Base-by-base conservation (phyloP, 768 basidiomycete species). In the Lactarius indigo region DNA sequence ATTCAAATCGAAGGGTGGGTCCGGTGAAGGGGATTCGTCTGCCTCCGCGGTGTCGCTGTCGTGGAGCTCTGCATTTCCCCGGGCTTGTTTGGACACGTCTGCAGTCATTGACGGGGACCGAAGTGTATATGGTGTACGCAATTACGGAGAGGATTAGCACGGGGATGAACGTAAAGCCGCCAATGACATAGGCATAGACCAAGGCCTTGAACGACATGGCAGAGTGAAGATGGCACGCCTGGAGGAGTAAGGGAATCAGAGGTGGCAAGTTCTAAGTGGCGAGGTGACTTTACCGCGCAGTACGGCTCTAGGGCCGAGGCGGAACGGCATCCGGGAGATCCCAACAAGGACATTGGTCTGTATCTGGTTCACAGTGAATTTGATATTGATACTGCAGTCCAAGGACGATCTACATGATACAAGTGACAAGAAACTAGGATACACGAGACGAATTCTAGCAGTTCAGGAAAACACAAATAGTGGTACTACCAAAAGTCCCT, bases 161-260 rank as follows among this genome's bases (percentile, higher is more conserved):
- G 23, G 96, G 96, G 64, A 97, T 79, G 76, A 96, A 91, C 2
- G 96, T 96, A 69, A 97, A 67, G 54, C 94, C 96, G 62, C 96
- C 96, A 54, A 97, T 80, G 66, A 97, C 78, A 77, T 97, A 97
- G 39, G 90, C 90, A 74, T 96, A 88, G 68, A 93, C 71, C 59
- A 94, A 77, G 2, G 89, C 84, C 73, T 83, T 87, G 71, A 92
- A 74, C 64, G 83, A 84, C 91, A 92, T 91, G 74, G 69, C 37
- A 42, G 65, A 37, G 56, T 50, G 35, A 62, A 69, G 62, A 64
- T 35, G 58, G 31, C 58, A 60, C 63, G 35, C 65, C 61, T 52
- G 18, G 50, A 35, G 28, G 47, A 42, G 12, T 17, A 20, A 44
- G 30, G 26, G 30, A 26, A 54, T 35, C n/a, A 39, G 39, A 28